Percentiles rank a stretch among this genome's conserved stretches.
Conservation (phyloP, 1,284 basidiomycete genomes). For the Violaceomyces palustris region DNA sequence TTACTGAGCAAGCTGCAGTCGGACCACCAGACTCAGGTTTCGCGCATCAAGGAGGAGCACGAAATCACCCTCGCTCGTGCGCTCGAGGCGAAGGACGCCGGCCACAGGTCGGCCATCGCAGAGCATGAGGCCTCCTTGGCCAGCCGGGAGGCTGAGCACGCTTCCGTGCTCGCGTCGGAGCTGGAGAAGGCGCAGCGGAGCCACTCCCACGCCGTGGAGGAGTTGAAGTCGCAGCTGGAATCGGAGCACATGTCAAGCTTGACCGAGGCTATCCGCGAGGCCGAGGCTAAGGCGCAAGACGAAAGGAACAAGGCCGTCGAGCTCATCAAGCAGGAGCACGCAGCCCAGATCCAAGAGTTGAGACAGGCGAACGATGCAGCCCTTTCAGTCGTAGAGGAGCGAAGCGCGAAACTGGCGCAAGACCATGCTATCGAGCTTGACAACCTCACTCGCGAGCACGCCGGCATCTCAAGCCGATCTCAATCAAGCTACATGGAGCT, state of each 20-base stretch:
- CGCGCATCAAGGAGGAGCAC: constrained; percentile 15
- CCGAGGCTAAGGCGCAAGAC: constrained; percentile 4
- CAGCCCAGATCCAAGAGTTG: not conserved
- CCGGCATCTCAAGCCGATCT: constrained; percentile 1
- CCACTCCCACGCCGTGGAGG: constrained; percentile 8
- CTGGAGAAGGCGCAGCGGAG: constrained; percentile 4
- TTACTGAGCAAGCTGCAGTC: constrained; percentile 6
- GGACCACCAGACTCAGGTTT: constrained; percentile 11
- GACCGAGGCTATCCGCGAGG: constrained; percentile 10
- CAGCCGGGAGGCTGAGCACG: constrained; percentile 8
- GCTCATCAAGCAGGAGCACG: not conserved
- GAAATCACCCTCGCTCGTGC: constrained; percentile 5
- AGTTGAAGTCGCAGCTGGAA: constrained; percentile 18
- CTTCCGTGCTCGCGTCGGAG: not conserved
- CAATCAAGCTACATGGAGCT: not conserved
- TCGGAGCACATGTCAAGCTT: constrained; percentile 18
- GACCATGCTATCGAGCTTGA: constrained; percentile 5
- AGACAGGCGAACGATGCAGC: not conserved
- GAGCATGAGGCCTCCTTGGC: constrained; percentile 8
- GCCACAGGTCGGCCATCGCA: constrained; percentile 8
- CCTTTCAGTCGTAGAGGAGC: too few species aligned
- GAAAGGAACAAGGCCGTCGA: constrained; percentile 4
- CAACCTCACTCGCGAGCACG: constrained; percentile 10
- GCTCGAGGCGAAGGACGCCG: constrained; percentile 16
- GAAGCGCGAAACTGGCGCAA: not conserved